Base-by-base conservation (phyloP, 176 grass and related monocot species). In the Hordeum marinum region DNA sequence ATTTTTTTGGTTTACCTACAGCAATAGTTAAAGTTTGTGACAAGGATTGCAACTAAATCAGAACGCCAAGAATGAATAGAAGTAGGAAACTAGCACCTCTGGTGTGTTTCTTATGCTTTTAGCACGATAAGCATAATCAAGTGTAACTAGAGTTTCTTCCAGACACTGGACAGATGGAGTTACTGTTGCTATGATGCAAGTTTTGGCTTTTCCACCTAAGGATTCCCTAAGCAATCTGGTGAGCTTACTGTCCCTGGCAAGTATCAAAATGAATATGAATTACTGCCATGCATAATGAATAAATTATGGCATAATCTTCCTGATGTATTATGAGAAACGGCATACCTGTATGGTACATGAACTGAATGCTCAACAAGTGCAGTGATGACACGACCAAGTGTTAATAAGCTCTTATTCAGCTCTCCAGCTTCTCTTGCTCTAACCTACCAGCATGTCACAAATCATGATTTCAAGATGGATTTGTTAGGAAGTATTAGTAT, bases 161-260 rank as follows among this genome's bases (percentile, higher is more conserved):
- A 97, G 74, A 63, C 68, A 97, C 61, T 85, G 68, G 82, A 78
- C 42, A 59, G 92, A 91, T 69, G 95, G 92, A 89, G 95, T 94
- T 52, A 97, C 85, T 20, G 95, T 97, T 78, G 95, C 95, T 83
- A 97, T 94, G 68, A 97, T 89, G 74, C 95, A 97, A 65, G 95
- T 97, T 88, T 97, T 97, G 75, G 95, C 90, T 87, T 94, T 97
- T 60, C 95, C 95, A 63, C 95, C 95, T 75, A 97, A 94, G 40
- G 95, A 97, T 88, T 97, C 95, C 78, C 92, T 94, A 81, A 97
- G 86, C 68, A 97, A 80, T 75, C 95, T 94, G 20, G 92, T 97
- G 68, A 97, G 85, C 64, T 97, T 97, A 82, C 94, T 97, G 72
- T 94, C 92, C 92, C 95, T 94, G 88, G 68, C 87, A 79, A 74